Conservation (phyloP, 345 rosid species). For the Eucalyptus regnans region DNA sequence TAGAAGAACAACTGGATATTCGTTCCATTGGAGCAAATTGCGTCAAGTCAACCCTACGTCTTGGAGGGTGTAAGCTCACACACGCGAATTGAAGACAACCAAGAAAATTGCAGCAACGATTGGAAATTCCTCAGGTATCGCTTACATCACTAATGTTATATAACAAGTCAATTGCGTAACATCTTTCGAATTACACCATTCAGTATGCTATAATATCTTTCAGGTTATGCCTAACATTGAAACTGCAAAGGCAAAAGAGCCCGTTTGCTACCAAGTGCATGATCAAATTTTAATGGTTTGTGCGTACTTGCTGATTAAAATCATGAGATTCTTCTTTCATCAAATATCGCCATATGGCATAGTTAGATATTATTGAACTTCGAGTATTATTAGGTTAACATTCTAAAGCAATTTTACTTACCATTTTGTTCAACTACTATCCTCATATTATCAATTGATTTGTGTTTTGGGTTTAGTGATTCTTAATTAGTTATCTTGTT, state of each 20-base stretch:
- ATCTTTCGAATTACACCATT: background rate
- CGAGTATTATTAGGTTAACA: background rate
- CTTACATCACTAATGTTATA: accelerated
- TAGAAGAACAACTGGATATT: background rate
- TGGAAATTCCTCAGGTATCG: background rate
- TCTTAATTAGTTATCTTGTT: background rate
- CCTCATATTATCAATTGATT: background rate
- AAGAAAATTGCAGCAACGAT: background rate
- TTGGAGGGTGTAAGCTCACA: background rate
- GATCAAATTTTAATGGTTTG: background rate
- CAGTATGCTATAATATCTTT: background rate
- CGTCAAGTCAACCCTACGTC: background rate
- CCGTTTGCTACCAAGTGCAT: background rate
- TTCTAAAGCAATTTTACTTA: background rate
- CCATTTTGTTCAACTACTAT: background rate
- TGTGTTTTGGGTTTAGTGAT: background rate
- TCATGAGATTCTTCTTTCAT: background rate
- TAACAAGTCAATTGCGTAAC: background rate
- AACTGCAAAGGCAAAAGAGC: background rate
- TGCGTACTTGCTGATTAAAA: accelerated
- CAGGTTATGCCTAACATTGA: background rate
- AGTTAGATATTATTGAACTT: background rate
- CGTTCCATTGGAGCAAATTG: background rate
- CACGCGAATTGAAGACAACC: background rate
- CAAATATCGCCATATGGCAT: background rate